Evolutionary conservation across 139 green algal species (phyloP).

Genomic region (Chlamydomonas schloesseri): DNA sequence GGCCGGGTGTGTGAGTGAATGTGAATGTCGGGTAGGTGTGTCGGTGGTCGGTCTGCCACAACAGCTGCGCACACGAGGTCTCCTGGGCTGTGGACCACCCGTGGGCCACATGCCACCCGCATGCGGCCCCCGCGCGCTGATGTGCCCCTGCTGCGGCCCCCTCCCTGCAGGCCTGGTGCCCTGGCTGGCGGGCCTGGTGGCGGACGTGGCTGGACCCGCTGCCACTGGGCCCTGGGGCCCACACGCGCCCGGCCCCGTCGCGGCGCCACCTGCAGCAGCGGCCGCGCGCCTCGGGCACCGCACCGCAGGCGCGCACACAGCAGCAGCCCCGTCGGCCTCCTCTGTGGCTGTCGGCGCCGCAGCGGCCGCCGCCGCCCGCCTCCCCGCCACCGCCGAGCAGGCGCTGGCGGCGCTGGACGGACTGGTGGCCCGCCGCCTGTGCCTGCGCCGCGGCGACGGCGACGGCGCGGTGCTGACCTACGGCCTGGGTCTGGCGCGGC

Average conservation of each 20-base stretch:
- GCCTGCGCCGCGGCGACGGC: slow-evolving; percentile 19
- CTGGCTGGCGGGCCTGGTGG: slow-evolving; percentile 38
- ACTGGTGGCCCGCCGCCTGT: neutral
- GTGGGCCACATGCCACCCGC: too few species aligned
- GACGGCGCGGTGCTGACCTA: slow-evolving; percentile 21
- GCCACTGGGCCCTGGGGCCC: too few species aligned
- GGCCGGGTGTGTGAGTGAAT: neutral
- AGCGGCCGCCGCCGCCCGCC: neutral
- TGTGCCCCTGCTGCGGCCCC: neutral
- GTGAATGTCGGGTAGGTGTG: neutral
- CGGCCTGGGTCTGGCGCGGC: neutral
- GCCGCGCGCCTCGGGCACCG: too few species aligned
- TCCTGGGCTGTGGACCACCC: too few species aligned
- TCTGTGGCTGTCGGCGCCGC: too few species aligned
- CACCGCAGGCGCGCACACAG: neutral
- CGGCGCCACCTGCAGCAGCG: too few species aligned
- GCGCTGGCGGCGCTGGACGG: neutral
- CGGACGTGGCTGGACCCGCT: neutral
- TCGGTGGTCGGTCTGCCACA: too few species aligned
- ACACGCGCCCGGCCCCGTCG: too few species aligned
- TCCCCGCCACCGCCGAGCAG: neutral
- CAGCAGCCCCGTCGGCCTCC: too few species aligned
- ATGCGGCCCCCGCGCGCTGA: too few species aligned
- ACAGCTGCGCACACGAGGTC: too few species aligned
- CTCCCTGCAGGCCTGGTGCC: slow-evolving; percentile 21